These are phyloP conservation scores for Hirschfeldia incana DNA, from an alignment of 345 rosid species.

Conservation along the genomic window DNA sequence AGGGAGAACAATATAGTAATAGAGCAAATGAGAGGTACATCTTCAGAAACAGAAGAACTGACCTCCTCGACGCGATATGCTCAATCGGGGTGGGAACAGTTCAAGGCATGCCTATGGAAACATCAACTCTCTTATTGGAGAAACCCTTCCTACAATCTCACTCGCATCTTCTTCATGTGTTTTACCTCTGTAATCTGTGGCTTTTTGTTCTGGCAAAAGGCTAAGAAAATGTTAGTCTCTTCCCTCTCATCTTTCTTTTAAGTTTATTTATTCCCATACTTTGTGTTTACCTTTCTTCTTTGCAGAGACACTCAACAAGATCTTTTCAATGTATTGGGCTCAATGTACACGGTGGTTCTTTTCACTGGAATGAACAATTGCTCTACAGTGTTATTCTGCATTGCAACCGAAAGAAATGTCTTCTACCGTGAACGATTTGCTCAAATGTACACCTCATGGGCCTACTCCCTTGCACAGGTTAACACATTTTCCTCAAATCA, in stretches of 20 bases:
- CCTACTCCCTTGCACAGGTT: conserved; percentile 56
- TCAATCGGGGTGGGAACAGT: conserved; percentile 47
- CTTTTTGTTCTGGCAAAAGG: conserved; percentile 57
- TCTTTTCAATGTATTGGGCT: conserved; percentile 41
- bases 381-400: conserved; percentile 35
- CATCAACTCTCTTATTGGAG: conserved; percentile 64
- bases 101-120: conserved; percentile 64
- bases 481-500: conserved; percentile 1
- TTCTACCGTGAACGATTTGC: conserved; percentile 45
- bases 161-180: conserved; percentile 38
- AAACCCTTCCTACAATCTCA: conserved; percentile 54
- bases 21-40: conserved; percentile 29
- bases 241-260: background rate
- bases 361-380: conserved; percentile 44
- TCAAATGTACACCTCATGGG: conserved; percentile 50
- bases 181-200: conserved; percentile 46
- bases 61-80: conserved; percentile 42
- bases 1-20: conserved; percentile 40
- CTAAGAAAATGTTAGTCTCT: conserved; percentile 46
- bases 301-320: conserved; percentile 43
- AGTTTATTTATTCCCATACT: background rate
- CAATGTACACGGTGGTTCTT: conserved; percentile 35
- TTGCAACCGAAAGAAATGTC: conserved; percentile 42
- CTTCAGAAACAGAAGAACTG: conserved; percentile 35
- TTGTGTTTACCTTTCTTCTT: background rate